Evolutionary conservation across 768 basidiomycete species (phyloP), one percentile per base, ranked within the genome.

Genomic region (Tylopilus plumbeoviolaceoides): DNA sequence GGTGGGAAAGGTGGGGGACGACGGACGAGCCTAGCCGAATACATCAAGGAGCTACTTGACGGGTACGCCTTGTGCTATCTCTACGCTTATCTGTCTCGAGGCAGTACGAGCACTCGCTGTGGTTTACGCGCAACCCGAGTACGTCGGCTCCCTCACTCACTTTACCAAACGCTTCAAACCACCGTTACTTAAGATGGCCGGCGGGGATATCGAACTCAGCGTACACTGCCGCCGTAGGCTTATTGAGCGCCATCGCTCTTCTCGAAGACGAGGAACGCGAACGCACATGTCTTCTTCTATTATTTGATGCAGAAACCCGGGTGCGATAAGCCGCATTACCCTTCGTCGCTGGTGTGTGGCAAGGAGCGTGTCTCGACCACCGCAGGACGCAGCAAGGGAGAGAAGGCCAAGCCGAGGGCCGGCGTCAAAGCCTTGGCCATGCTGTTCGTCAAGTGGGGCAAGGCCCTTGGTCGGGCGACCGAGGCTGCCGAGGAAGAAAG

Each of bases 161-260:
- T 97, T 98, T 63, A 97, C 95, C 5, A 85, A 95, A 55, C 89
- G 94, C n/a, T 94, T 97, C 75, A 93, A 92, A 67, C 82, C 85
- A 10, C 84, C 94, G 20, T 75, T 98, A 45, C 79, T 98, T 41
- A 88, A 97, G 71, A 98, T 99, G 88, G 95, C 95, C 1, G 81
- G 83, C 8, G 77, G 84, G 14, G 97, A 99, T 63, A 83, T 86
- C 28, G 95, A 98, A 56, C 67, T 89, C 2, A 67, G 79, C 7
- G 89, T 98, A 25, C 88, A 85, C 95, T 3, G 84, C 89, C 7
- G 88, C 92, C 20, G 84, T 98, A 23, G 80, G 84, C 28, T 86
- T 95, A 6, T 80, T 98, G n/a, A 79, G 82, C 30, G 78, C 82
- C 33, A 88, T 98, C 66, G 87, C 86, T 0, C 75, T 97, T 30